These are phyloP conservation scores for Bisporella sp. DNA, from an alignment of 2,329 filamentous ascomycete genomes.

Conservation along the genomic window DNA sequence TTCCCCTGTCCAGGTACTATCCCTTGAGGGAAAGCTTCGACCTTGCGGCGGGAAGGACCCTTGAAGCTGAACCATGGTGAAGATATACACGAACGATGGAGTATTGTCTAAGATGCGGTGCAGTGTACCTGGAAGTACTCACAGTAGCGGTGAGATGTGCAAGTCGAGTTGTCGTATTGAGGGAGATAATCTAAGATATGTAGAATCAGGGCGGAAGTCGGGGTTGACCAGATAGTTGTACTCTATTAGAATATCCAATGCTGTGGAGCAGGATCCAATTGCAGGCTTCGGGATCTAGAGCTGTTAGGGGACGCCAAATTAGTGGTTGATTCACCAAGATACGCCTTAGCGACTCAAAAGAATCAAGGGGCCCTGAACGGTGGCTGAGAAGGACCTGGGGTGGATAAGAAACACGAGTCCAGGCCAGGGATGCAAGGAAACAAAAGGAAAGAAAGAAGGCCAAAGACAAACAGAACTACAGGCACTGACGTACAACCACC, in stretches of 20 bases:
- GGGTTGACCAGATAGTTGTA: too few species aligned
- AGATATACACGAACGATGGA: slow-evolving; percentile 5
- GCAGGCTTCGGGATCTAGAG: neutral
- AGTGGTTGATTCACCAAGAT: neutral
- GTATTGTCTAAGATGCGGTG: neutral
- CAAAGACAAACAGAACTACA: neutral
- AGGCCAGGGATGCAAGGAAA: neutral
- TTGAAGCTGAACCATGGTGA: slow-evolving; percentile 19
- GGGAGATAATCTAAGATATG: slow-evolving; percentile 6
- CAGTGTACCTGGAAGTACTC: slow-evolving; percentile 1
- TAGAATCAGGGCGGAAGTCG: neutral
- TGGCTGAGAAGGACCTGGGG: neutral
- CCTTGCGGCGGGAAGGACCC: slow-evolving; percentile 12
- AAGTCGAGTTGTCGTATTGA: slow-evolving; percentile 28
- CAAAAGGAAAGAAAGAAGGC: neutral
- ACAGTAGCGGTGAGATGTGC: slow-evolving; percentile 15
- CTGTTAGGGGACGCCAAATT: neutral
- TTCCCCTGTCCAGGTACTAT: slow-evolving; percentile 13
- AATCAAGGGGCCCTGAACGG: neutral
- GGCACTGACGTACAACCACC: neutral
- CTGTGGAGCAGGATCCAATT: neutral
- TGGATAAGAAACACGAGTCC: neutral
- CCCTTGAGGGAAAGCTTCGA: slow-evolving; percentile 13
- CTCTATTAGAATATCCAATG: slow-evolving; percentile 14
- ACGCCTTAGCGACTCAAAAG: neutral